Conservation (phyloP, 306 rosid genomes). For the Quercus mongolica region DNA sequence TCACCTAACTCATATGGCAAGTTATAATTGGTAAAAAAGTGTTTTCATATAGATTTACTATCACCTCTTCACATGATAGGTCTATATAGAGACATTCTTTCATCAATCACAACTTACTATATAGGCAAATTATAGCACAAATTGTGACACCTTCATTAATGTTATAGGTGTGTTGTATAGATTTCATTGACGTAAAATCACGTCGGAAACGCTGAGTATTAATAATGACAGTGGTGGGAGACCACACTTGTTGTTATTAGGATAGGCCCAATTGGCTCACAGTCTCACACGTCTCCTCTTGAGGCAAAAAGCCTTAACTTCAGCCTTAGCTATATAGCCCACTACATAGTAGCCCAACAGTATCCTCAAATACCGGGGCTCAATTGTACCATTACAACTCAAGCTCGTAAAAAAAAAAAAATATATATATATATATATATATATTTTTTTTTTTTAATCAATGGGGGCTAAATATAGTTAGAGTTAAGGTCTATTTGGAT, state of each 20-base stretch:
- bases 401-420: too few relatives aligned
- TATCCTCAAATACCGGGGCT: too few relatives aligned
- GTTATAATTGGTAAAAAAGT: fast-evolving
- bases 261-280: not conserved
- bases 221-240: conserved; percentile 38
- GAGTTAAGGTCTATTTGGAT: fast-evolving
- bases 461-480: too few relatives aligned
- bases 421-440: too few relatives aligned
- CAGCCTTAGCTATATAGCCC: too few relatives aligned
- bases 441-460: too few relatives aligned
- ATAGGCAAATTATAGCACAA: fast-evolving
- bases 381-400: too few relatives aligned
- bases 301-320: too few relatives aligned
- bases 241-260: not conserved
- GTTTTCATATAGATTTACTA: fast-evolving
- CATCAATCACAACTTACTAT: fast-evolving
- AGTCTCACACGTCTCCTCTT: not conserved
- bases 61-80: too few relatives aligned
- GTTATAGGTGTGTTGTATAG: not conserved
- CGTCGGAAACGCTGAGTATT: conserved; percentile 18
- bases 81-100: fast-evolving
- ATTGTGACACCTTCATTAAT: fast-evolving
- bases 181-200: conserved; percentile 27
- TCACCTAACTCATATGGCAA: fast-evolving
- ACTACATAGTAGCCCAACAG: too few relatives aligned